phyloP scores from a whole-genome alignment of 1,284 basidiomycete genomes.

The Flammula alnicola region DNA sequence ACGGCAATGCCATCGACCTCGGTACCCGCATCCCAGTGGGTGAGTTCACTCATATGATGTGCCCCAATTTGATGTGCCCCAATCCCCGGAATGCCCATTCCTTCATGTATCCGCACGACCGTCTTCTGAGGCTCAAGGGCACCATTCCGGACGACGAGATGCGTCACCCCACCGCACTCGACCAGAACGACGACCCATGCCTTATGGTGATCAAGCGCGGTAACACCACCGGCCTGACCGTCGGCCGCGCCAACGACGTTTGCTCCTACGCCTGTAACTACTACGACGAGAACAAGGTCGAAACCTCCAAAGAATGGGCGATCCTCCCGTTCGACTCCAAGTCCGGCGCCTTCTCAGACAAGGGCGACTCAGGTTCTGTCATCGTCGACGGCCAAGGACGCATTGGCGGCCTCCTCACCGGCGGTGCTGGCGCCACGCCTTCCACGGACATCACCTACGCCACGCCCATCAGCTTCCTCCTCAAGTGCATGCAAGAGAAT shows the following conservation, averaged over 20 bases:
- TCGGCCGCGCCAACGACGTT: constrained; percentile 30
- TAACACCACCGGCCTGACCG: too few relatives aligned
- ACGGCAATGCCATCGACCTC: constrained; percentile 28
- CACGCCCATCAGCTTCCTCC: constrained; percentile 31
- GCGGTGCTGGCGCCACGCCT: too few relatives aligned
- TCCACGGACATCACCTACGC: constrained; percentile 40
- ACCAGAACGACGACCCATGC: too few relatives aligned
- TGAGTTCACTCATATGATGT: background rate
- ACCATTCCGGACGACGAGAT: constrained; percentile 33
- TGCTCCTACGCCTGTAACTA: constrained; percentile 5
- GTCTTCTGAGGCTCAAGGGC: constrained; percentile 33
- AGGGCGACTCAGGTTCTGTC: constrained; percentile 41
- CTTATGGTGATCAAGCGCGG: too few relatives aligned
- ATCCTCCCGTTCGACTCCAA: constrained; percentile 30
- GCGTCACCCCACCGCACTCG: too few relatives aligned
- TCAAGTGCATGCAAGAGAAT: constrained; percentile 17
- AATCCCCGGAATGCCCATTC: too few relatives aligned
- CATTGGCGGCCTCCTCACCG: too few relatives aligned
- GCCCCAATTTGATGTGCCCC: constrained; percentile 10
- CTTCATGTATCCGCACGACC: constrained; percentile 26
- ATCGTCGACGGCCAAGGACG: too few relatives aligned
- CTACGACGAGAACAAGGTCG: background rate
- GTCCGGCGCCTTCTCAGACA: constrained; percentile 33
- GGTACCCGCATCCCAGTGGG: too few relatives aligned
- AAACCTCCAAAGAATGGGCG: constrained; percentile 31